Evolutionary conservation across 192 early-diverging fungal species (phyloP), one percentile per base, ranked within the genome.

Genomic region (Coemansia sp.): DNA sequence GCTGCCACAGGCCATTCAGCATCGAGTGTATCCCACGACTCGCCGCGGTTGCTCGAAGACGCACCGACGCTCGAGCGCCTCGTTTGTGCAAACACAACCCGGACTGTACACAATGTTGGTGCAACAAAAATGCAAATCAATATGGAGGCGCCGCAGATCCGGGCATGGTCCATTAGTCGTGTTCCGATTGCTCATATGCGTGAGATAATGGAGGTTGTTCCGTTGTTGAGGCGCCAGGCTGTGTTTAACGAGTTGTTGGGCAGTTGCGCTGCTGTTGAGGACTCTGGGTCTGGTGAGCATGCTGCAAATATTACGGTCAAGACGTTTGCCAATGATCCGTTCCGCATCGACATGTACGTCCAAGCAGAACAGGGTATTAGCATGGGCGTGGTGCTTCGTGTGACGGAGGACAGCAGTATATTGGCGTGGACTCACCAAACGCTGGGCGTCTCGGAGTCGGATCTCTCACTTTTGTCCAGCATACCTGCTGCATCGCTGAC

Each of bases 321-420:
- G 29, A 80, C 77, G 7, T 49, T 55, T 55, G 78, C 78, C 47
- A 69, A 66, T 47, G 78, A 81, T 12, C 78, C 78, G 21, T 81
- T 81, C 63, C 78, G 78, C 56, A 56, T 81, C 14, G 78, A 81
- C 15, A 35, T 81, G 15, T 45, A 19, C 58, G 3, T 49, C 43
- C 25, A 24, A 10, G 11, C 27, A 4, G 25, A 64, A 37, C 49
- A 63, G 21, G 24, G 48, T 4, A n/a, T 48, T 15, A 45, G 5
- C 0, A 57, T 65, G 39, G 77, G 77, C 10, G 62, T 69, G 22
- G 60, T 75, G 1, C 47, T 81, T 14, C 48, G 69, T 0, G 69
- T 81, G 2, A 17, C 50, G 0, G 78, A 81, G 19, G 10, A 57
- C 9, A 38, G 49, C 1, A 57, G 71, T 17, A 49, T 74, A 12